A percentile compares a stretch with the other conserved stretches of the same genome.
Conservation (phyloP, 2,329 filamentous ascomycete genomes). For the Diaporthe vaccinii region DNA sequence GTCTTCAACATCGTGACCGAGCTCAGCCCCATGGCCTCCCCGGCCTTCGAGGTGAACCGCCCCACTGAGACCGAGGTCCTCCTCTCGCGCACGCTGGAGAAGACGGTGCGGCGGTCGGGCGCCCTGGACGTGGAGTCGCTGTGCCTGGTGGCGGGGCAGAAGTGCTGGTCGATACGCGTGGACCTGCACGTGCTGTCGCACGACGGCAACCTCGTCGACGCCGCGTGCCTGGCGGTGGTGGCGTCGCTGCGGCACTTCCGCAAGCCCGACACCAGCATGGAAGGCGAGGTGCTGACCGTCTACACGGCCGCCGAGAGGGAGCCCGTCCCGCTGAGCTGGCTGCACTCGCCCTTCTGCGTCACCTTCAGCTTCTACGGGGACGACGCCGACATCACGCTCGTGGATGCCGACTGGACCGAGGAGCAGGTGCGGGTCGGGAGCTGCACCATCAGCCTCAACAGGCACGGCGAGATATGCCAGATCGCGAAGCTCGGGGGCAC, state of each 20-base stretch:
- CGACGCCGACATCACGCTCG: slow-evolving; percentile 76
- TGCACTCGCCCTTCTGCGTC: slow-evolving; percentile 92
- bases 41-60: slow-evolving; percentile 88
- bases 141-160: slow-evolving; percentile 90
- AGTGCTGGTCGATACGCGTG: slow-evolving; percentile 91
- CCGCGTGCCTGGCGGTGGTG: slow-evolving; percentile 87
- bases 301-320: slow-evolving; percentile 89
- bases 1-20: slow-evolving; percentile 94
- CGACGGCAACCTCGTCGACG: slow-evolving; percentile 91
- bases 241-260: slow-evolving; percentile 92
- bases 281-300: slow-evolving; percentile 86
- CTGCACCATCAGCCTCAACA: slow-evolving; percentile 88
- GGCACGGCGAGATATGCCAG: slow-evolving; percentile 90
- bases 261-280: slow-evolving; percentile 88
- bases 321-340: slow-evolving; percentile 88
- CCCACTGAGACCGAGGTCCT: slow-evolving; percentile 88
- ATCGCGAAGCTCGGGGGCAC: slow-evolving; percentile 90
- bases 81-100: slow-evolving; percentile 90
- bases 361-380: slow-evolving; percentile 88
- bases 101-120: slow-evolving; percentile 90
- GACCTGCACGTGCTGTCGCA: slow-evolving; percentile 93
- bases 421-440: slow-evolving; percentile 81
- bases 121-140: slow-evolving; percentile 96
- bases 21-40: slow-evolving; percentile 91
- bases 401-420: slow-evolving; percentile 81